Evolutionary conservation across 176 grass and related monocot genomes (phyloP).

Genomic region (Oryza glumipatula): DNA sequence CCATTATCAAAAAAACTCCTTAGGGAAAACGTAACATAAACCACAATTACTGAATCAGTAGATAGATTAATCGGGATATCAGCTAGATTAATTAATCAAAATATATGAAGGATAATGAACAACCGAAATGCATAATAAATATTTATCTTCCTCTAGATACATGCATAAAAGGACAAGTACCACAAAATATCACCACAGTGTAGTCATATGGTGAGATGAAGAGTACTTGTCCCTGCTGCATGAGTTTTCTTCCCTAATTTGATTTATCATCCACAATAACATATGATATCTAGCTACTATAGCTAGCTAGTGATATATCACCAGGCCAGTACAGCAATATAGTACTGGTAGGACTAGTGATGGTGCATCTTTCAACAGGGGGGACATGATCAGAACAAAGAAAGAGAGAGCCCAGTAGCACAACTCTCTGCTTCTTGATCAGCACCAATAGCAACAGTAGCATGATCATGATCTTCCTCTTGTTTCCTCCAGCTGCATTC

Average conservation of each 20-base stretch:
- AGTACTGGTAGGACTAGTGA: background rate
- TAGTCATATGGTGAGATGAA: conserved; percentile 60
- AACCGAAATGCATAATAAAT: background rate
- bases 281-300: background rate
- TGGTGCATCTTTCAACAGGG: background rate
- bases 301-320: conserved; percentile 4
- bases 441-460: background rate
- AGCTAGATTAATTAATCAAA: background rate
- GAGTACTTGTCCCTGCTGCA: conserved; percentile 57
- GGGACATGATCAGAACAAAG: conserved; percentile 23
- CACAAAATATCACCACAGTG: conserved; percentile 58
- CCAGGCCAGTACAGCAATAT: background rate
- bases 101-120: background rate
- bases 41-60: background rate
- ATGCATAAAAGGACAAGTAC: conserved; percentile 43
- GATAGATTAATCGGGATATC: conserved; percentile 23
- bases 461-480: background rate
- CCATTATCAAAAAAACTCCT: too few species aligned
- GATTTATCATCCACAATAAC: conserved; percentile 6
- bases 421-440: conserved; percentile 30
- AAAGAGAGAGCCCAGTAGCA: conserved; percentile 34
- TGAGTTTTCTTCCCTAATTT: conserved; percentile 7
- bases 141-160: conserved; percentile 24
- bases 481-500: background rate
- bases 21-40: too few species aligned